These are phyloP conservation scores for Endotrypanum monterogeii DNA, from an alignment of 208 protist genomes.

Conservation along the genomic window DNA sequence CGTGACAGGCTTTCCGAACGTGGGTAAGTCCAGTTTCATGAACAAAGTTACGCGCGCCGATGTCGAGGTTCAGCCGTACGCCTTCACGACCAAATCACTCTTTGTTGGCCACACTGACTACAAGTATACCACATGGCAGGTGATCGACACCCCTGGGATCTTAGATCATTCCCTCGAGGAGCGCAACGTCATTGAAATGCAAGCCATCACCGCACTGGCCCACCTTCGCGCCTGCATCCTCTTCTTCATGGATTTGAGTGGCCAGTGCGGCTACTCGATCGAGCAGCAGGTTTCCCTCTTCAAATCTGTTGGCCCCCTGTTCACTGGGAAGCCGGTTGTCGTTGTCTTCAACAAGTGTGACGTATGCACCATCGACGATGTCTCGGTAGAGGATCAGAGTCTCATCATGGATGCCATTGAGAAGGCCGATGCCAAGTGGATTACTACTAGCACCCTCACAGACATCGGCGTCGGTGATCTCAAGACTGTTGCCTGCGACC, in stretches of 20 bases:
- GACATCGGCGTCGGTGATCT: conserved; percentile 94
- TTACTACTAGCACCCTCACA: conserved; percentile 95
- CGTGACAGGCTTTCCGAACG: conserved; percentile 99
- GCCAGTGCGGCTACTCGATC: conserved; percentile 98
- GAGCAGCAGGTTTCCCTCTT: conserved; percentile 98
- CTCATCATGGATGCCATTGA: conserved; percentile 87
- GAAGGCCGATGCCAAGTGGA: conserved; percentile 83
- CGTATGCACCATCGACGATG: conserved; percentile 91
- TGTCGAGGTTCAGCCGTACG: conserved; percentile 99
- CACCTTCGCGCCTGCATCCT: conserved; percentile 98
- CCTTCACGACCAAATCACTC: conserved; percentile 99
- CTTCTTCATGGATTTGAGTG: conserved; percentile 99
- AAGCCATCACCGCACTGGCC: conserved; percentile 99
- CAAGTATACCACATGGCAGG: conserved; percentile 99
- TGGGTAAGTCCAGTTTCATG: conserved; percentile 99
- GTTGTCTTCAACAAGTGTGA: conserved; percentile 99
- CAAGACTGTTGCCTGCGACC: conserved; percentile 95
- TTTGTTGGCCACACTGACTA: conserved; percentile 99
- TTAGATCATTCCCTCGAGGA: conserved; percentile 99
- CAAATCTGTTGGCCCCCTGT: conserved; percentile 98
- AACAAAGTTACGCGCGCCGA: conserved; percentile 99
- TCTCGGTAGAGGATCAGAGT: conserved; percentile 83
- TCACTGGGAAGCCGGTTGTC: conserved; percentile 99
- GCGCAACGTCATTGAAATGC: conserved; percentile 99
- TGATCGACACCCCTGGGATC: conserved; percentile 99